Evolutionary conservation across 805 yeast genomes (phyloP), one percentile per base, ranked within the genome.

Genomic region (Candida mattraensis): DNA sequence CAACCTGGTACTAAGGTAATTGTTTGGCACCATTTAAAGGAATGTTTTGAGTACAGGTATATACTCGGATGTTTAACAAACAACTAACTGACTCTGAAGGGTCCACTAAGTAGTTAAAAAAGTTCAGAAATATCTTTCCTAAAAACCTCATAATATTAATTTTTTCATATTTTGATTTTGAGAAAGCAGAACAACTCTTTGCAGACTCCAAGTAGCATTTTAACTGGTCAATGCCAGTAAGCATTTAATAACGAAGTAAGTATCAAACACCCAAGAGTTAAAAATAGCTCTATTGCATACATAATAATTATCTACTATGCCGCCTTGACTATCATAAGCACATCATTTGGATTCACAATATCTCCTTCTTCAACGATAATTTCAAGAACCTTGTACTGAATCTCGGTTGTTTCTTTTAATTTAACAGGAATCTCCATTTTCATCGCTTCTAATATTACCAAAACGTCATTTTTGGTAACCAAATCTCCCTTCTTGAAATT

Each of bases 381-480:
- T 63, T 83, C 83, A 32, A 76, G 55, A 13, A 87, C 88, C 55
- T 75, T 82, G 54, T 94, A 94, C 16, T 67, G 56, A 67, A 2
- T 93, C 73, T n/a, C n/a, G n/a, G n/a, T 74, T 96, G 27, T 33
- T 12, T 33, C 37, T 24, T 31, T 37, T 24, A 37, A 7, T 17
- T 19, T 32, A 12, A 37, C 30, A 5, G 41, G 41, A 27, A 91
- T 89, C 64, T 91, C 99, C 1, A 97, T 91, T 70, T 91, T 91
- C 99, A 91, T 91, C 35, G 98, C 98, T 63, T 91, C 99, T 36
- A 91, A 84, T 24, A 91, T 86, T 45, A 91, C 74, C 40, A 91
- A 69, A 5, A 87, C 87, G 48, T 86, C 88, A 19, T 87, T 93
- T 26, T 63, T 70, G 30, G 67, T 64, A 20, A 91, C 93, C 3